phyloP scores from a whole-genome alignment of 768 basidiomycete genomes.

The Lentinus tigrinus region DNA sequence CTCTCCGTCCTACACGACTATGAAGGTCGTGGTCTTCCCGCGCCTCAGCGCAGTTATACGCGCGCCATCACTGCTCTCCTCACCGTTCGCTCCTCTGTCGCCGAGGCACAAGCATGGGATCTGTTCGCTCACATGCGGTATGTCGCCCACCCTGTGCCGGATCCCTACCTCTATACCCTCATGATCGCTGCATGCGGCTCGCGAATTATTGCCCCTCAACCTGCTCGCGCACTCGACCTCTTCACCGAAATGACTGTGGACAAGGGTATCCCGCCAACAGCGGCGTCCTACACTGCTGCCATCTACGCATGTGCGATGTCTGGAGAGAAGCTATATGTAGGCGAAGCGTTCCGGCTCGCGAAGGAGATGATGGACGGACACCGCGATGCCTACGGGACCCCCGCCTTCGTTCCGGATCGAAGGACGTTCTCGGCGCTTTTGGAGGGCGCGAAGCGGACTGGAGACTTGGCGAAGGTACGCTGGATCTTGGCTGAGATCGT shows the following conservation, averaged over 20 bases:
- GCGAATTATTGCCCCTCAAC: conserved; percentile 56
- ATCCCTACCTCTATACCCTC: conserved; percentile 65
- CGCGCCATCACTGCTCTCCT: conserved; percentile 61
- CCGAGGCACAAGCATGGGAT: conserved; percentile 86
- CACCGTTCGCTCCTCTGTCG: conserved; percentile 39
- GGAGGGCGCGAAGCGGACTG: conserved; percentile 84
- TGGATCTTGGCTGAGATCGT: conserved; percentile 93
- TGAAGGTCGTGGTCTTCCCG: conserved; percentile 59
- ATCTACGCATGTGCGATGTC: conserved; percentile 79
- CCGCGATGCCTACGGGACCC: conserved; percentile 60
- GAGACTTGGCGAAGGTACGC: conserved; percentile 77
- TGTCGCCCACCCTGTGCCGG: conserved; percentile 83
- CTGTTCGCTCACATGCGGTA: conserved; percentile 96
- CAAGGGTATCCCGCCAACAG: conserved; percentile 58
- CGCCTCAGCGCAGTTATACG: conserved; percentile 76
- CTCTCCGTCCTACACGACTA: conserved; percentile 69
- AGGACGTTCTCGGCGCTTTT: conserved; percentile 81
- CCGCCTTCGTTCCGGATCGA: conserved; percentile 57
- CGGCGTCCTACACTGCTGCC: conserved; percentile 73
- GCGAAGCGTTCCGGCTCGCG: conserved; percentile 81
- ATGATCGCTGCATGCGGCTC: conserved; percentile 90
- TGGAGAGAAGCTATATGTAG: conserved; percentile 61
- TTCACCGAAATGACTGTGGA: conserved; percentile 91
- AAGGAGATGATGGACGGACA: conserved; percentile 84
- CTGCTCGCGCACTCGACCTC: conserved; percentile 89